A percentile compares a stretch with the other conserved stretches of the same genome.
Evolutionary conservation across 2,329 filamentous ascomycete species (phyloP).

Genomic region (Alternaria postmessia): DNA sequence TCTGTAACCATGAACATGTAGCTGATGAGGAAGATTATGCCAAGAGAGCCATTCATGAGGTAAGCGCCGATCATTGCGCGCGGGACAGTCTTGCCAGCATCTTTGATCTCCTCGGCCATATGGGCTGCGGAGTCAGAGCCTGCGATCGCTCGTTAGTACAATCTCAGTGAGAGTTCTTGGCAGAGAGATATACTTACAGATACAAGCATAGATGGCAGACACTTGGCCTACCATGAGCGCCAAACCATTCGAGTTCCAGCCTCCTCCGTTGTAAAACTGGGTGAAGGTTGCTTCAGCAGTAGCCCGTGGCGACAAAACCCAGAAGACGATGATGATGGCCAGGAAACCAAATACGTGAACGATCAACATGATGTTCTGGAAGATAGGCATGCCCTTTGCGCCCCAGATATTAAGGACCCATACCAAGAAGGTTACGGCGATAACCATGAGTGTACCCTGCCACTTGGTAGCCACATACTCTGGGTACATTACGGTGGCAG

Average conservation of each 20-base stretch:
- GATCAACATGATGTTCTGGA: conserved; percentile 48
- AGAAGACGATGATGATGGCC: conserved; percentile 52
- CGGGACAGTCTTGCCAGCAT: conserved; percentile 53
- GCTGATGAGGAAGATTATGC: conserved; percentile 45
- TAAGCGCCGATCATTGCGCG: conserved; percentile 54
- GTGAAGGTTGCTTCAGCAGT: conserved; percentile 44
- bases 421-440: conserved; percentile 55
- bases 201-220: conserved; percentile 47
- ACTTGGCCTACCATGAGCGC: conserved; percentile 54
- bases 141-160: conserved; percentile 23
- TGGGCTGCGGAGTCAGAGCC: conserved; percentile 54
- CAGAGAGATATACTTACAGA: conserved; percentile 33
- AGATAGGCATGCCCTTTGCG: conserved; percentile 40
- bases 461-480: conserved; percentile 54
- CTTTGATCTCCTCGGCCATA: conserved; percentile 55
- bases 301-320: conserved; percentile 44
- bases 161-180: not conserved
- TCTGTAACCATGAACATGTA: conserved; percentile 48
- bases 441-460: conserved; percentile 60
- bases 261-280: conserved; percentile 48
- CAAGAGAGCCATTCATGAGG: conserved; percentile 50
- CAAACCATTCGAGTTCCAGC: conserved; percentile 51
- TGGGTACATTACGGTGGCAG: conserved; percentile 53
- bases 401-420: conserved; percentile 54
- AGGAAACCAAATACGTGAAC: conserved; percentile 58